Percentiles rank a stretch among this genome's conserved stretches.
Conservation (phyloP, 140 eudicot genomes). For the Bidens hawaiensis region DNA sequence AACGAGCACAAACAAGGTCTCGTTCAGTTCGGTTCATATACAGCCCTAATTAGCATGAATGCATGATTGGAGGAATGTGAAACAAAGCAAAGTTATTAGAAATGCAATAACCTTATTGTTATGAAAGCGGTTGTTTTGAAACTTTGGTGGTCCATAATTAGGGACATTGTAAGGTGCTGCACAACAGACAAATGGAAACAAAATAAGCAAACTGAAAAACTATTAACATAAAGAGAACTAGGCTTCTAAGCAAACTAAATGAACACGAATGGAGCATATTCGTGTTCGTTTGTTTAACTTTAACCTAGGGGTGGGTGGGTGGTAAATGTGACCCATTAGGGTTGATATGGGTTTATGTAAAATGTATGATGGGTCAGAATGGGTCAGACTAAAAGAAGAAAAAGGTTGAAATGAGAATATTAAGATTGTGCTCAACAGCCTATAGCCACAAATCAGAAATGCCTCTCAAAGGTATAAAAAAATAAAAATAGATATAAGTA, state of each 20-base stretch:
- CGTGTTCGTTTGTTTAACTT: no score
- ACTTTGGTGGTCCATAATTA: conserved; percentile 64
- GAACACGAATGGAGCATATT: no score
- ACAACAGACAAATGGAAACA: conserved; percentile 22
- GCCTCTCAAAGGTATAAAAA: not conserved
- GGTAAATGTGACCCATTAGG: conserved; percentile 1
- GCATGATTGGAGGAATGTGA: not conserved
- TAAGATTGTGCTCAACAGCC: not conserved
- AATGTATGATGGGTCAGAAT: no score
- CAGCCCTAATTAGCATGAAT: no score
- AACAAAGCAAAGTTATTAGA: not conserved
- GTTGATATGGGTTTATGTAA: no score
- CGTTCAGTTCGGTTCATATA: no score
- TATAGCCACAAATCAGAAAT: not conserved
- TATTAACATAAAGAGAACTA: not conserved
- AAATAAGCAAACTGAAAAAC: conserved; percentile 6
- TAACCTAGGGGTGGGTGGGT: no score
- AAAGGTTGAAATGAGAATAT: not conserved
- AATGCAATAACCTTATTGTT: conserved; percentile 49
- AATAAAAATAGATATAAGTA: conserved; percentile 2
- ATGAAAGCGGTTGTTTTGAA: conserved; percentile 28
- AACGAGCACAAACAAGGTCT: no score
- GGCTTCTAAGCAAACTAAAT: not conserved
- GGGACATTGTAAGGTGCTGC: conserved; percentile 51
- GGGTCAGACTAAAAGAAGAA: not conserved